Evolutionary conservation across 305 asterid genomes (phyloP).

Genomic region (Vinca major): DNA sequence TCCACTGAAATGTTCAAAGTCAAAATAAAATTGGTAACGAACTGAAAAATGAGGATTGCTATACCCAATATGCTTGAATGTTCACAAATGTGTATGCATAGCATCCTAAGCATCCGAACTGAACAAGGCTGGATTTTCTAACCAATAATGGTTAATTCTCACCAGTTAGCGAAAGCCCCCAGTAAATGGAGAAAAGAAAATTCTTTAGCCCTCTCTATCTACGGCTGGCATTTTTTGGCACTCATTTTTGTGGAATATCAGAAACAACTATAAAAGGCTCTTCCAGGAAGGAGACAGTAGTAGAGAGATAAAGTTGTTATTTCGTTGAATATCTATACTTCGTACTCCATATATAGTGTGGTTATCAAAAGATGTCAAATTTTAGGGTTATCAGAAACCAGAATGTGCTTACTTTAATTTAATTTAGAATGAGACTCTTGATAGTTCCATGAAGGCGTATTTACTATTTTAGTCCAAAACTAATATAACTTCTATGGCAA

Average conservation of each 20-base stretch:
- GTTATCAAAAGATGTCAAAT: no score
- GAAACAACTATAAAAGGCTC: not conserved
- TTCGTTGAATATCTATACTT: not conserved
- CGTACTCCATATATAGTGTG: not conserved
- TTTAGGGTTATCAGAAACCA: no score
- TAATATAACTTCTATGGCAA: no score
- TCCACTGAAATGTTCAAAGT: not conserved
- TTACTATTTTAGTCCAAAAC: no score
- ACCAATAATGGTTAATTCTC: not conserved
- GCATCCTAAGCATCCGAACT: not conserved
- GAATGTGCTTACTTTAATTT: no score
- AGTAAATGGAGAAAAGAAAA: not conserved
- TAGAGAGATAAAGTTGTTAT: not conserved
- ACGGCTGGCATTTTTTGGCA: not conserved
- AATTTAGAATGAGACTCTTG: no score
- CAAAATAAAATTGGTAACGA: not conserved
- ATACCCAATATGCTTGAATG: not conserved
- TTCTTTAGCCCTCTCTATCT: not conserved
- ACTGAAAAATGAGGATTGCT: not conserved
- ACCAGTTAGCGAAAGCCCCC: not conserved
- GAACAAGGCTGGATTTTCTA: not conserved
- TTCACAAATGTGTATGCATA: not conserved
- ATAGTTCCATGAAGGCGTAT: no score
- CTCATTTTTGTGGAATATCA: not conserved
- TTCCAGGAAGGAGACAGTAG: not conserved